Evolutionary conservation across 2,329 filamentous ascomycete genomes (phyloP).

Genomic region (Ramularia endophylla): DNA sequence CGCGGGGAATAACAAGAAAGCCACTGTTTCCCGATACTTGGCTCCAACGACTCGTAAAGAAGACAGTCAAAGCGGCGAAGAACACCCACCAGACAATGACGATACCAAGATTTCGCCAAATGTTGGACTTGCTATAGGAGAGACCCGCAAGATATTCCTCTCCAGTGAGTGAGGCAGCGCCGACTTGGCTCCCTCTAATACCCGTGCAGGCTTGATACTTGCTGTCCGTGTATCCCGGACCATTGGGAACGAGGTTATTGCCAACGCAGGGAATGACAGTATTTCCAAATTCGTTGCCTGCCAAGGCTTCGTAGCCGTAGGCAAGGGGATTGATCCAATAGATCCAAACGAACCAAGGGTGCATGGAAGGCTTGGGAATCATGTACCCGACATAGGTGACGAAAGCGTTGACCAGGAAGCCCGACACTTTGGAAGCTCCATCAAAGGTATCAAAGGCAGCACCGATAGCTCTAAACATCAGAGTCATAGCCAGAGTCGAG

Average conservation of each 20-base stretch:
- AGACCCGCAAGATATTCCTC: slow-evolving; percentile 55
- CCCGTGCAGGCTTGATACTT: slow-evolving; percentile 36
- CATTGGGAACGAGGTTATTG: slow-evolving; percentile 33
- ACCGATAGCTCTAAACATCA: slow-evolving; percentile 41
- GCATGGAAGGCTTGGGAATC: slow-evolving; percentile 30
- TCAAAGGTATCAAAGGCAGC: slow-evolving; percentile 28
- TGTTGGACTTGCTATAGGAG: slow-evolving; percentile 37
- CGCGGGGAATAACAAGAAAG: slow-evolving; percentile 55
- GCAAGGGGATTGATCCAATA: slow-evolving; percentile 52
- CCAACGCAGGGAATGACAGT: slow-evolving; percentile 52
- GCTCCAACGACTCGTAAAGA: slow-evolving; percentile 53
- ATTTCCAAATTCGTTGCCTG: slow-evolving; percentile 61
- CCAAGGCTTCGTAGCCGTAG: slow-evolving; percentile 47
- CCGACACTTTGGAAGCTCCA: slow-evolving; percentile 28
- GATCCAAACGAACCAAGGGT: slow-evolving; percentile 49
- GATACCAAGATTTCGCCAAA: slow-evolving; percentile 60
- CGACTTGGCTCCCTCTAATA: slow-evolving; percentile 53
- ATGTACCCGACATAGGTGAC: slow-evolving; percentile 32
- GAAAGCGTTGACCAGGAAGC: slow-evolving; percentile 24
- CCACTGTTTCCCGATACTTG: slow-evolving; percentile 28
- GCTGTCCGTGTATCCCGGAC: slow-evolving; percentile 35
- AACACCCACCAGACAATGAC: slow-evolving; percentile 59
- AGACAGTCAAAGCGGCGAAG: slow-evolving; percentile 54
- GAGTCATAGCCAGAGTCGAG: slow-evolving; percentile 35
- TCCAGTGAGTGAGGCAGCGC: slow-evolving; percentile 51